Conservation (phyloP, 345 rosid species). For the Cardiospermum halicacabum region DNA sequence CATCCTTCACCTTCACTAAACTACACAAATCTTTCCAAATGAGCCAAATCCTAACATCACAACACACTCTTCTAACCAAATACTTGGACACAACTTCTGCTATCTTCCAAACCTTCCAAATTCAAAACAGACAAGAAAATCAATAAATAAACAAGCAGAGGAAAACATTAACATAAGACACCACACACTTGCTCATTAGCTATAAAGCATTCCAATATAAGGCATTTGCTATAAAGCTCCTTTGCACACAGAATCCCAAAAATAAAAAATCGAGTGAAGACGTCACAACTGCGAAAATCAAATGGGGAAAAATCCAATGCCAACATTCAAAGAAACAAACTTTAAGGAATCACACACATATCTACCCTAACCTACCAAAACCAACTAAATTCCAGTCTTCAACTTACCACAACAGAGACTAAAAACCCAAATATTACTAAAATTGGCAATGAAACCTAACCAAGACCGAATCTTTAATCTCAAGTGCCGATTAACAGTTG, state of each 20-base stretch:
- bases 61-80: slow-evolving; percentile 2
- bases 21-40: slow-evolving; percentile 17
- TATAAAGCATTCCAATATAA: not conserved
- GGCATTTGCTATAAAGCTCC: not conserved
- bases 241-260: not conserved
- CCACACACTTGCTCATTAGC: not conserved
- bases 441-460: not conserved
- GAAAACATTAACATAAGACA: not conserved
- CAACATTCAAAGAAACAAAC: not conserved
- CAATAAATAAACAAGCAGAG: not conserved
- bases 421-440: too few species aligned
- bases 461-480: too few species aligned
- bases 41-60: slow-evolving; percentile 13
- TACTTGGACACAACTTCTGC: slow-evolving; percentile 7
- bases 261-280: not conserved
- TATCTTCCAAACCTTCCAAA: not conserved
- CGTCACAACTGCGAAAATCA: not conserved
- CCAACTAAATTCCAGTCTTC: not conserved
- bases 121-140: not conserved
- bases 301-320: not conserved
- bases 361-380: not conserved
- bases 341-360: too few species aligned
- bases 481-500: too few species aligned
- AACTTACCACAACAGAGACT: too few species aligned
- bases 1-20: slow-evolving; percentile 38